Percentiles rank a stretch among this genome's conserved stretches.
Evolutionary conservation across 2,329 filamentous ascomycete species (phyloP).

Genomic region (Colletotrichum sp.): DNA sequence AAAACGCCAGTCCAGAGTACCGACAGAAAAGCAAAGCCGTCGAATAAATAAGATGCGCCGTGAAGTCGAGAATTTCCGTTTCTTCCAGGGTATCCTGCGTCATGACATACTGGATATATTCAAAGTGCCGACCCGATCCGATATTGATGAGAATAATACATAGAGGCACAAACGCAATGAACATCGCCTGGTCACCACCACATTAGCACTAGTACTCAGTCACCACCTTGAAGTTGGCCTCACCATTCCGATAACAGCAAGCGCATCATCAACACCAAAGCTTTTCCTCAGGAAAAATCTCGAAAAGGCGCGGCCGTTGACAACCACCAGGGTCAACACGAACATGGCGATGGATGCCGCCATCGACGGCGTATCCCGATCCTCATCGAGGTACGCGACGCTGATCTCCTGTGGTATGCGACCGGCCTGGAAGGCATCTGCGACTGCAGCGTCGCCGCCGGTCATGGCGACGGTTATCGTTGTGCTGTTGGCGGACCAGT

Average conservation of each 20-base stretch:
- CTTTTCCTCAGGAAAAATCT: conserved; percentile 39
- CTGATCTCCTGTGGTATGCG: conserved; percentile 38
- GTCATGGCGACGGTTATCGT: not conserved
- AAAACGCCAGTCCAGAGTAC: conserved; percentile 57
- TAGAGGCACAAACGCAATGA: conserved; percentile 48
- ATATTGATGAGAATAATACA: conserved; percentile 49
- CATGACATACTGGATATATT: conserved; percentile 52
- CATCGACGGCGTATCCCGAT: conserved; percentile 40
- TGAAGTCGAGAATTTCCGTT: conserved; percentile 54
- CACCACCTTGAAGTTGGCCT: not conserved
- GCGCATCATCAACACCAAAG: conserved; percentile 42
- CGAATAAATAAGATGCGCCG: conserved; percentile 57
- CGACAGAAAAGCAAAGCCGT: conserved; percentile 54
- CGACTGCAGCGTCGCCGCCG: conserved; percentile 20
- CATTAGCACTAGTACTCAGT: not conserved
- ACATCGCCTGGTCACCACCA: conserved; percentile 19
- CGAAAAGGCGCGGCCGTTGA: conserved; percentile 37
- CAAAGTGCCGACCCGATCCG: conserved; percentile 52
- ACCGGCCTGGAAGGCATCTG: conserved; percentile 38
- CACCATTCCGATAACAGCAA: conserved; percentile 41
- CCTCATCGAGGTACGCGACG: conserved; percentile 38
- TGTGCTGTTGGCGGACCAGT: not conserved
- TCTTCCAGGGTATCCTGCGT: conserved; percentile 41
- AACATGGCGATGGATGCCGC: conserved; percentile 43
- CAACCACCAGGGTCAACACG: conserved; percentile 36